phyloP scores from a whole-genome alignment of 208 protist species.

The Crithidia acanthocephali region DNA sequence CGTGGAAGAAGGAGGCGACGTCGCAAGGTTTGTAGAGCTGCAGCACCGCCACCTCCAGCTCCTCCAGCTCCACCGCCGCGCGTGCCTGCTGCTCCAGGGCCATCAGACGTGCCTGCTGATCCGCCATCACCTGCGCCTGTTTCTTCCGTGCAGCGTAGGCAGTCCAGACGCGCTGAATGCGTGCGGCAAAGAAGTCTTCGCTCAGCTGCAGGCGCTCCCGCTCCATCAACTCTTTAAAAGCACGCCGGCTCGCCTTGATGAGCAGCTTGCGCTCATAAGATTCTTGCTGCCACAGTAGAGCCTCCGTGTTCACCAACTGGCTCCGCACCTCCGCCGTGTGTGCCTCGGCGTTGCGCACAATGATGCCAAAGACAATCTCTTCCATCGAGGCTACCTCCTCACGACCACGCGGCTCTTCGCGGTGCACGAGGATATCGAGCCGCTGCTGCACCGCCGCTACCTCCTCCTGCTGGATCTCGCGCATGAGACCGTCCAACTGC shows the following conservation, averaged over 20 bases:
- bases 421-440: conserved; percentile 18
- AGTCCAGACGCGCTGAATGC: conserved; percentile 32
- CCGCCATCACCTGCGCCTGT: not conserved
- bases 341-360: conserved; percentile 25
- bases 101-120: conserved; percentile 18
- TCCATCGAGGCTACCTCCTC: conserved; percentile 25
- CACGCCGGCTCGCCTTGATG: conserved; percentile 29
- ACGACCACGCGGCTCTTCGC: conserved; percentile 28
- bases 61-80: conserved; percentile 19
- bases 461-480: conserved; percentile 28
- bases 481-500: conserved; percentile 31
- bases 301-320: conserved; percentile 22
- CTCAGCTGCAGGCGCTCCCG: conserved; percentile 32
- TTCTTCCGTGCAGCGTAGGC: conserved; percentile 4
- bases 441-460: conserved; percentile 20
- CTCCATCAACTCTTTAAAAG: conserved; percentile 37
- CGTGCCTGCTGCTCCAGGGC: conserved; percentile 30
- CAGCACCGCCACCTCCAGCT: conserved; percentile 34
- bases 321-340: conserved; percentile 14
- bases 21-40: conserved; percentile 4
- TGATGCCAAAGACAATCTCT: conserved; percentile 22
- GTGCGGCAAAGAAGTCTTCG: conserved; percentile 23
- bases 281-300: conserved; percentile 53
- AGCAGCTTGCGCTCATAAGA: conserved; percentile 49
- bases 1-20: not conserved